Evolutionary conservation across 371 early-diverging fungal genomes (phyloP).

Genomic region (Thermomucor indicae-seudaticae): DNA sequence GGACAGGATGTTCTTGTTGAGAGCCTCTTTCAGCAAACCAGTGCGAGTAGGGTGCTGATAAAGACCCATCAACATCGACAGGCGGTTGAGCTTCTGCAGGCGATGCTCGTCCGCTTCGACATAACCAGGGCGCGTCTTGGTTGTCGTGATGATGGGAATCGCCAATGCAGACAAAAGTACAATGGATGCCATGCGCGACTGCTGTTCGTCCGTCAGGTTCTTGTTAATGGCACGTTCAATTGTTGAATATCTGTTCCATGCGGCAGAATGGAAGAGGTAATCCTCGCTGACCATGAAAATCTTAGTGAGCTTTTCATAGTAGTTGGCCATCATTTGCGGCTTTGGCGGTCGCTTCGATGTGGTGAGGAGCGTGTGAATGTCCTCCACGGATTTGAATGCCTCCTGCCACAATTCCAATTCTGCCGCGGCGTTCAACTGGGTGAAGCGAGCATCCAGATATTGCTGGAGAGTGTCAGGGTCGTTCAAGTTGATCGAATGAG

Average conservation of each 20-base stretch:
- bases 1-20: slow-evolving; percentile 80
- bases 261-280: slow-evolving; percentile 96
- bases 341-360: slow-evolving; percentile 91
- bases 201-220: slow-evolving; percentile 66
- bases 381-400: slow-evolving; percentile 95
- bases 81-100: slow-evolving; percentile 74
- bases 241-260: slow-evolving; percentile 90
- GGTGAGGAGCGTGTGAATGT: slow-evolving; percentile 90
- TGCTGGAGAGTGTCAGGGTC: slow-evolving; percentile 96
- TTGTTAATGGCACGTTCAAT: slow-evolving; percentile 74
- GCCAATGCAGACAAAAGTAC: slow-evolving; percentile 92
- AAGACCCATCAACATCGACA: slow-evolving; percentile 86
- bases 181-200: slow-evolving; percentile 82
- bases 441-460: slow-evolving; percentile 92
- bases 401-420: slow-evolving; percentile 99
- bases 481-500: slow-evolving; percentile 89
- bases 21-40: slow-evolving; percentile 84
- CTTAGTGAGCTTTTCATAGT: slow-evolving; percentile 94
- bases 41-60: slow-evolving; percentile 85
- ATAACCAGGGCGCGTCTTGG: slow-evolving; percentile 66
- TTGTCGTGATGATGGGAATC: slow-evolving; percentile 81
- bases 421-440: slow-evolving; percentile 90
- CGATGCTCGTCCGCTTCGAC: slow-evolving; percentile 83
- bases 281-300: slow-evolving; percentile 96
- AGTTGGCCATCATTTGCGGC: slow-evolving; percentile 93